Percentiles rank a stretch among this genome's conserved stretches.
Evolutionary conservation across 345 rosid species (phyloP).

Genomic region (Carallia brachiata): DNA sequence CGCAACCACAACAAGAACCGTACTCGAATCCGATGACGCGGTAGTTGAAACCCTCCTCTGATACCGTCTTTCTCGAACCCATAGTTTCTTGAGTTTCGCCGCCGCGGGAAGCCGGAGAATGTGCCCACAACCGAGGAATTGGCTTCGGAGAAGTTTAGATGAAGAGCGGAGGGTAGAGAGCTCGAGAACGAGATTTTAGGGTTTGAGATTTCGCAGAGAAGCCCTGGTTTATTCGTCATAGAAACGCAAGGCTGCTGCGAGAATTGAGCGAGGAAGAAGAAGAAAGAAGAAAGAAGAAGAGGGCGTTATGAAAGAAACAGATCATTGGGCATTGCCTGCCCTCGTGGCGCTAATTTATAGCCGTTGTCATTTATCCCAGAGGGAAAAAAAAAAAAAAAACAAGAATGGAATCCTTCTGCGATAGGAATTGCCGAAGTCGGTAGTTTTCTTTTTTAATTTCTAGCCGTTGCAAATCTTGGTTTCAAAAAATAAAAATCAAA

Average conservation of each 20-base stretch:
- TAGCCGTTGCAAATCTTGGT: not conserved
- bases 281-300: not conserved
- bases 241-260: slow-evolving; percentile 10
- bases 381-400: no score
- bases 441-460: not conserved
- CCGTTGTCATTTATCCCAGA: no score
- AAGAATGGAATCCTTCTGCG: not conserved
- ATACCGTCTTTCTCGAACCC: slow-evolving; percentile 25
- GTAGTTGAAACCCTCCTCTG: slow-evolving; percentile 34
- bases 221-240: slow-evolving; percentile 44
- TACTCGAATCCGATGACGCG: slow-evolving; percentile 51
- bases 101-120: slow-evolving; percentile 49
- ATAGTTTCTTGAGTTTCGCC: slow-evolving; percentile 22
- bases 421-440: not conserved
- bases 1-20: slow-evolving; percentile 51
- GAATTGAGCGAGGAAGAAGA: slow-evolving; percentile 10
- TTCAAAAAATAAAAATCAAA: no score
- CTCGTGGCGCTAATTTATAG: slow-evolving; percentile 11
- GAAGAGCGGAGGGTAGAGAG: slow-evolving; percentile 18
- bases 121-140: slow-evolving; percentile 54
- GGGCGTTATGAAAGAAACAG: slow-evolving; percentile 1
- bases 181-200: slow-evolving; percentile 30
- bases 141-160: slow-evolving; percentile 30
- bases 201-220: slow-evolving; percentile 33
- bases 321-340: slow-evolving; percentile 14